Percentiles rank a stretch among this genome's conserved stretches.
Evolutionary conservation across 441 rosid species (phyloP).

Genomic region (Pelargonium myrrhifolium): DNA sequence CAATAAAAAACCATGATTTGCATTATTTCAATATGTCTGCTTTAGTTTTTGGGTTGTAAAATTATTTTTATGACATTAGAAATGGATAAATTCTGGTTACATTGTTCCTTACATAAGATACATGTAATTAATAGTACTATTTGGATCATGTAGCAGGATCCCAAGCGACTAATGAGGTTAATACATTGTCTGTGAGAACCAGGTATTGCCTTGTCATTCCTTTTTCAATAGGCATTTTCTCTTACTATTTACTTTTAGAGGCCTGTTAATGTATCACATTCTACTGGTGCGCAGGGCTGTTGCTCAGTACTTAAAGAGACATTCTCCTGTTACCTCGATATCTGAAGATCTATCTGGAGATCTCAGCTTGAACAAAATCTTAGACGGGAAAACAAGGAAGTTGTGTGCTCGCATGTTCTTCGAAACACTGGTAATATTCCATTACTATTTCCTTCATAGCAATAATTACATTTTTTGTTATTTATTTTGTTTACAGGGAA

Average conservation of each 20-base stretch:
- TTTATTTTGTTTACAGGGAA: too few relatives aligned
- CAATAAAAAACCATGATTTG: too few relatives aligned
- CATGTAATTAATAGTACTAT: neutral
- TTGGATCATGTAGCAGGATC: constrained; percentile 33
- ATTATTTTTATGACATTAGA: too few relatives aligned
- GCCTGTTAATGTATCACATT: too few relatives aligned
- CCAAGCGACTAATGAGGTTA: constrained; percentile 39
- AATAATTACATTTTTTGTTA: too few relatives aligned
- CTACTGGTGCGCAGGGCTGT: constrained; percentile 47
- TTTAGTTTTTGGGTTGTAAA: too few relatives aligned
- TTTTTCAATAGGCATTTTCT: neutral
- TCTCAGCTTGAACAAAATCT: constrained; percentile 54
- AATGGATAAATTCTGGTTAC: too few relatives aligned
- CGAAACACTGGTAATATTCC: constrained; percentile 53
- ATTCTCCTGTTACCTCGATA: constrained; percentile 35
- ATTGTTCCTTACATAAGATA: too few relatives aligned
- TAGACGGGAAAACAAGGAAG: constrained; percentile 65
- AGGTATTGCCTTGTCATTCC: constrained; percentile 34
- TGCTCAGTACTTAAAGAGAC: constrained; percentile 49
- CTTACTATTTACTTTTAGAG: neutral
- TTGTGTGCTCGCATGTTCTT: constrained; percentile 80
- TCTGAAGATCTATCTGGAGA: constrained; percentile 29
- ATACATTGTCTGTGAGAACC: constrained; percentile 54
- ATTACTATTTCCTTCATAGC: neutral
- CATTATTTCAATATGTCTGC: too few relatives aligned